Evolutionary conservation across 2,329 filamentous ascomycete species (phyloP).

Genomic region (Calonectria naviculata): DNA sequence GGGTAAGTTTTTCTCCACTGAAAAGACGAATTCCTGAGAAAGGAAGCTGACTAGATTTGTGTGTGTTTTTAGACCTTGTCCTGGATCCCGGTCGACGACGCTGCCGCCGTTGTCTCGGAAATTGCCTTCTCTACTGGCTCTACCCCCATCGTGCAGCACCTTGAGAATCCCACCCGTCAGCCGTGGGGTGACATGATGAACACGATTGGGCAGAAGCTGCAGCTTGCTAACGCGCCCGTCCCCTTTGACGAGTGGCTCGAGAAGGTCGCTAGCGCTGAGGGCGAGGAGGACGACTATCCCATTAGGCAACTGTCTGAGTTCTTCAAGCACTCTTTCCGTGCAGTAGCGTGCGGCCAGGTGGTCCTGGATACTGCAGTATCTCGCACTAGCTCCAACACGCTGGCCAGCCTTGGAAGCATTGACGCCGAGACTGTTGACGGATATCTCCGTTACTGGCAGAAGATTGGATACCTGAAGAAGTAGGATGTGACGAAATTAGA

Average conservation of each 20-base stretch:
- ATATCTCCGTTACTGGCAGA: slow-evolving; percentile 27
- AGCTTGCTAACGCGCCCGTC: slow-evolving; percentile 10
- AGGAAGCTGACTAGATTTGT: slow-evolving; percentile 1
- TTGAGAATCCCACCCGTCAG: slow-evolving; percentile 31
- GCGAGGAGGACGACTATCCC: slow-evolving; percentile 22
- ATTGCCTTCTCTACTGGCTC: slow-evolving; percentile 9
- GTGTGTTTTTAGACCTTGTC: slow-evolving; percentile 21
- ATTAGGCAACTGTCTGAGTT: slow-evolving; percentile 26
- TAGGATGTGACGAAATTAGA: neutral
- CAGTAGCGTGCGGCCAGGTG: slow-evolving; percentile 27
- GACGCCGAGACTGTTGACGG: slow-evolving; percentile 18
- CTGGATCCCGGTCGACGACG: slow-evolving; percentile 32
- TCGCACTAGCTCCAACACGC: slow-evolving; percentile 13
- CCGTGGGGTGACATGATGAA: slow-evolving; percentile 21
- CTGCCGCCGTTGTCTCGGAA: slow-evolving; percentile 27
- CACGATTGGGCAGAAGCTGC: slow-evolving; percentile 16
- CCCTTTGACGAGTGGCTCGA: slow-evolving; percentile 28
- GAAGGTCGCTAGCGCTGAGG: slow-evolving; percentile 12
- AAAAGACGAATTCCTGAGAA: neutral
- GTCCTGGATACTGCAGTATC: slow-evolving; percentile 30
- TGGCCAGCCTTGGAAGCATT: slow-evolving; percentile 13
- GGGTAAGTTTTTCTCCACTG: slow-evolving; percentile 14
- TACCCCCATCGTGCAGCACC: slow-evolving; percentile 19
- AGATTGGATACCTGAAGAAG: slow-evolving; percentile 25
- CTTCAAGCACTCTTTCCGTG: slow-evolving; percentile 27